These are phyloP conservation scores for Albizia julibrissin DNA, from an alignment of 306 rosid genomes.

Conservation along the genomic window DNA sequence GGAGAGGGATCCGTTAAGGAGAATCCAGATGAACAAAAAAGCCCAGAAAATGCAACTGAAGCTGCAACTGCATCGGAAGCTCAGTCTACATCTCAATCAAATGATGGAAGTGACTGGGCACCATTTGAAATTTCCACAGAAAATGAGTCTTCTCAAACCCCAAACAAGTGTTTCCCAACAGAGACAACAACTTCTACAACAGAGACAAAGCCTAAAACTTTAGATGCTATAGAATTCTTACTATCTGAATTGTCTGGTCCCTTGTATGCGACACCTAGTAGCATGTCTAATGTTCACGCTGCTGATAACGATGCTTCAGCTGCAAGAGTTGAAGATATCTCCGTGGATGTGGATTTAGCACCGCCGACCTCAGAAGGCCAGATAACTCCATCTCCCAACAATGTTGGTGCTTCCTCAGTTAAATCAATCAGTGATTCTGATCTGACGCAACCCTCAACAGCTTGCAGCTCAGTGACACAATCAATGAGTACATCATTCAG, in stretches of 20 bases:
- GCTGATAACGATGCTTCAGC: constrained; percentile 35
- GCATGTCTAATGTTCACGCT: constrained; percentile 29
- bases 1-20: constrained; percentile 31
- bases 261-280: constrained; percentile 30
- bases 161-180: constrained; percentile 25
- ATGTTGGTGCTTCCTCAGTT: constrained; percentile 28
- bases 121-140: constrained; percentile 37
- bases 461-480: constrained; percentile 35
- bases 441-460: constrained; percentile 35
- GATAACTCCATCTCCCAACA: constrained; percentile 32
- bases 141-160: constrained; percentile 24
- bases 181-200: constrained; percentile 8
- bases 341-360: constrained; percentile 30
- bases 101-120: constrained; percentile 51
- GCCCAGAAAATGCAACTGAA: constrained; percentile 38
- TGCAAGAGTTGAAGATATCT: constrained; percentile 28
- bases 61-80: constrained; percentile 35
- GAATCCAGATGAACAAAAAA: constrained; percentile 38
- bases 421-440: constrained; percentile 31
- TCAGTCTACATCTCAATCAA: constrained; percentile 39
- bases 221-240: constrained; percentile 62
- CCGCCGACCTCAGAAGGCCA: constrained; percentile 35
- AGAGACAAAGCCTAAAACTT: constrained; percentile 36
- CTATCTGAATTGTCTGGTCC: constrained; percentile 63
- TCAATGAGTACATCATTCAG: constrained; percentile 20